phyloP scores from a whole-genome alignment of 2,329 filamentous ascomycete genomes.

The Whalleya microplaca region DNA sequence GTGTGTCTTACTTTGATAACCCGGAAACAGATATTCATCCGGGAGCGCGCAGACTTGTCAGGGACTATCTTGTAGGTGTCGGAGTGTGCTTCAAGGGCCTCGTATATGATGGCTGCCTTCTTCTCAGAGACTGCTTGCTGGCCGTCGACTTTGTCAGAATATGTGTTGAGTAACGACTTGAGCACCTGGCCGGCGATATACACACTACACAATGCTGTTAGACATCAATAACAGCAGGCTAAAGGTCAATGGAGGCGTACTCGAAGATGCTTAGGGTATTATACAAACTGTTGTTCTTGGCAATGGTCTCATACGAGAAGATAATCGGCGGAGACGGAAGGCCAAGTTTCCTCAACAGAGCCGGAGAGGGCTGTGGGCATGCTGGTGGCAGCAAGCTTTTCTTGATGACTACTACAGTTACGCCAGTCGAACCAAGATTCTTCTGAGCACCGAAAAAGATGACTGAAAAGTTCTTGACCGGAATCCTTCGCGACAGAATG shows the following conservation, averaged over 20 bases:
- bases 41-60: slow-evolving; percentile 72
- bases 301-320: slow-evolving; percentile 80
- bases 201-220: slow-evolving; percentile 55
- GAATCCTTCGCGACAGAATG: slow-evolving; percentile 80
- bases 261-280: slow-evolving; percentile 95
- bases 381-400: slow-evolving; percentile 77
- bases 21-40: slow-evolving; percentile 96
- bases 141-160: slow-evolving; percentile 71
- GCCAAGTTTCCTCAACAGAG: slow-evolving; percentile 72
- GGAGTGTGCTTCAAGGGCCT: slow-evolving; percentile 72
- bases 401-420: slow-evolving; percentile 84
- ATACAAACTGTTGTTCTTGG: slow-evolving; percentile 94
- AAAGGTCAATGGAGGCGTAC: slow-evolving; percentile 43
- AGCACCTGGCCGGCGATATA: slow-evolving; percentile 91
- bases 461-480: slow-evolving; percentile 76
- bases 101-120: slow-evolving; percentile 80
- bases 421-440: slow-evolving; percentile 84
- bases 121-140: slow-evolving; percentile 74
- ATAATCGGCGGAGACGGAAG: slow-evolving; percentile 80
- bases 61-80: slow-evolving; percentile 79
- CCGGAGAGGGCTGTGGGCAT: slow-evolving; percentile 65
- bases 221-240: neutral
- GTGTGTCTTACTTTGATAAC: slow-evolving; percentile 53
- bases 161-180: slow-evolving; percentile 69
- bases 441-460: slow-evolving; percentile 96